A percentile compares a stretch with the other conserved stretches of the same genome.
Evolutionary conservation across 164 flowering plant species (phyloP).

Genomic region (Vitis cinerea): DNA sequence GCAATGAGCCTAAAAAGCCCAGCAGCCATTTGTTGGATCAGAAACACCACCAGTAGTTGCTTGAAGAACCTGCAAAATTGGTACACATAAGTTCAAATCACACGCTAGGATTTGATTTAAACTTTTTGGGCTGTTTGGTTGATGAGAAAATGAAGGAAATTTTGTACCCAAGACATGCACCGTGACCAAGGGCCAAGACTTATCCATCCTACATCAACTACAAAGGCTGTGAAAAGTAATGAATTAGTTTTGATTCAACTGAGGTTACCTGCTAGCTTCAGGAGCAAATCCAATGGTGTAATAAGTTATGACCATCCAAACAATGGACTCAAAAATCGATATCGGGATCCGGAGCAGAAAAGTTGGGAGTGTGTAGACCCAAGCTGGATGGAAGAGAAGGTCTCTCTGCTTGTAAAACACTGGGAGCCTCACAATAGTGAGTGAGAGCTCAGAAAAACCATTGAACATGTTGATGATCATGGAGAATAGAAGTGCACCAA

Average conservation of each 20-base stretch:
- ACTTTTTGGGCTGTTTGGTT: background rate
- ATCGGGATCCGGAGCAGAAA: constrained; percentile 69
- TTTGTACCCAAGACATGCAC: too few species aligned
- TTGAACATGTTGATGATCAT: constrained; percentile 83
- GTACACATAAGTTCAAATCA: background rate
- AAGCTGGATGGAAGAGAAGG: constrained; percentile 79
- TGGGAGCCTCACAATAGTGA: constrained; percentile 78
- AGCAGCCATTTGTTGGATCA: constrained; percentile 88
- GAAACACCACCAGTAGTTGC: constrained; percentile 59
- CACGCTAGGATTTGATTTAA: background rate
- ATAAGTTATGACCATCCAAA: constrained; percentile 70
- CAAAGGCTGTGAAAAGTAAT: too few species aligned
- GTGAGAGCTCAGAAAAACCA: constrained; percentile 82
- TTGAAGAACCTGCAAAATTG: constrained; percentile 72
- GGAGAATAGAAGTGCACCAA: constrained; percentile 72
- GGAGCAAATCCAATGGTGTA: constrained; percentile 92
- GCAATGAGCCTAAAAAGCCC: constrained; percentile 71
- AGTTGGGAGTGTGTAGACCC: constrained; percentile 83
- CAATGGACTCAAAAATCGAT: constrained; percentile 63
- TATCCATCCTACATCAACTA: too few species aligned
- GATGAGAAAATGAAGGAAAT: too few species aligned
- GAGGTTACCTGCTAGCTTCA: constrained; percentile 72
- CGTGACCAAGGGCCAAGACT: too few species aligned
- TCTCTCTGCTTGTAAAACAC: constrained; percentile 96
- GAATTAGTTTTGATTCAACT: background rate